A percentile compares a stretch with the other conserved stretches of the same genome.
Evolutionary conservation across 305 asterid species (phyloP).

Genomic region (Solanum hybrid): DNA sequence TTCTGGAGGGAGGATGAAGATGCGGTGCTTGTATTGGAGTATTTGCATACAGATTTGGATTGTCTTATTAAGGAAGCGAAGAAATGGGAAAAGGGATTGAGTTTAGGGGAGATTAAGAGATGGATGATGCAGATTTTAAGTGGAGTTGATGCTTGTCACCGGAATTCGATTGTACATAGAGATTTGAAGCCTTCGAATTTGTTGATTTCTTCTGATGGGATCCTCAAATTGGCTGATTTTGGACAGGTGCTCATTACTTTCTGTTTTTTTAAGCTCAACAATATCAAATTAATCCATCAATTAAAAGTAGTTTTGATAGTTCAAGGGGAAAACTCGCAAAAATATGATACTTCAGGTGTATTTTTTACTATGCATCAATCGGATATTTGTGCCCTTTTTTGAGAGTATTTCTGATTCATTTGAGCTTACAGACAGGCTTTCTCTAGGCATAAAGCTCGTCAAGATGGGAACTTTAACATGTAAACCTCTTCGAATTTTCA

Average conservation of each 20-base stretch:
- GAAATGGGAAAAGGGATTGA: constrained; percentile 53
- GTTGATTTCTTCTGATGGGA: constrained; percentile 73
- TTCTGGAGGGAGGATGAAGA: constrained; percentile 96
- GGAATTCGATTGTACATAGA: constrained; percentile 73
- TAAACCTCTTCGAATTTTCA: not conserved
- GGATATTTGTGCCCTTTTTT: not conserved
- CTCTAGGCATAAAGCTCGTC: not conserved
- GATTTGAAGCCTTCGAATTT: constrained; percentile 89
- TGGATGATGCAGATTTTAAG: constrained; percentile 81
- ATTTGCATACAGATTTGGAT: constrained; percentile 61
- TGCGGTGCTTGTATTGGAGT: constrained; percentile 85
- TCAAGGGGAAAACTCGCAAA: not conserved
- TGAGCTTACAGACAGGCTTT: not conserved
- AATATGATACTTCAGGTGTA: not conserved
- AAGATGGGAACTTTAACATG: not conserved
- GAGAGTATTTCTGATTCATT: not conserved
- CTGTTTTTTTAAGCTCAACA: not conserved
- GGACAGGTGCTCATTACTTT: constrained; percentile 52
- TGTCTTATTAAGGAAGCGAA: constrained; percentile 57
- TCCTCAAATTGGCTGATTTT: constrained; percentile 87
- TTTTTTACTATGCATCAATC: not conserved
- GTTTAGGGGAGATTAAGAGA: constrained; percentile 58
- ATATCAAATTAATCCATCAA: not conserved
- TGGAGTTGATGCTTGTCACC: constrained; percentile 71
- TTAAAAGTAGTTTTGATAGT: not conserved